Percentiles rank a stretch among this genome's conserved stretches.
Evolutionary conservation across 2,329 filamentous ascomycete species (phyloP).

Genomic region (Boeremia lycopersici): DNA sequence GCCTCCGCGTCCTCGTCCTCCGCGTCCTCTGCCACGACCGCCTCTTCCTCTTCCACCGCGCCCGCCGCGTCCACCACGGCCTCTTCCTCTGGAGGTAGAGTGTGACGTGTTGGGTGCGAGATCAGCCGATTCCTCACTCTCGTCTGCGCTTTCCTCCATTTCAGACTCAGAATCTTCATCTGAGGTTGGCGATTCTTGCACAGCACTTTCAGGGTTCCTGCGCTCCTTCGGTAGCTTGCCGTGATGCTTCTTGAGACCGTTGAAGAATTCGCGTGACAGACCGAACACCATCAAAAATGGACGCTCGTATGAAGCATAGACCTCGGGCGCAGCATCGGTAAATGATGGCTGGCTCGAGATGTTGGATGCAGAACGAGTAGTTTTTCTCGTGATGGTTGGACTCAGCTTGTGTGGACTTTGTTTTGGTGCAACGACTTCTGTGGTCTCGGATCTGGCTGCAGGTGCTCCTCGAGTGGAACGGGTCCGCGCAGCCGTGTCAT

Average conservation of each 20-base stretch:
- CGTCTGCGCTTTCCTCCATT: constrained; percentile 28
- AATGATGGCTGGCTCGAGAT: constrained; percentile 41
- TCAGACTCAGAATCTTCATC: constrained; percentile 28
- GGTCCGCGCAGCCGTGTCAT: constrained; percentile 42
- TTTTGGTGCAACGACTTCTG: constrained; percentile 33
- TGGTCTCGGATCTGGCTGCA: constrained; percentile 35
- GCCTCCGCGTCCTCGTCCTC: constrained; percentile 35
- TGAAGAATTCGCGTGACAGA: constrained; percentile 41
- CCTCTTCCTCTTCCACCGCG: constrained; percentile 38
- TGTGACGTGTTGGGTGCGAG: constrained; percentile 28
- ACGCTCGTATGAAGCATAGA: constrained; percentile 41
- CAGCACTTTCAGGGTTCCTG: constrained; percentile 21
- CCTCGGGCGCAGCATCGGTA: constrained; percentile 31
- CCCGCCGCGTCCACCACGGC: constrained; percentile 36
- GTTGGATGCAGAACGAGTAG: constrained; percentile 45
- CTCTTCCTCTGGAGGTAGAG: constrained; percentile 28
- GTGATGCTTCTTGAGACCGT: constrained; percentile 37
- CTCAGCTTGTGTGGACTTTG: constrained; percentile 33
- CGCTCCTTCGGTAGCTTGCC: constrained; percentile 35
- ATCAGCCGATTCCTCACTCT: constrained; percentile 32
- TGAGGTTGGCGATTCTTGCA: constrained; percentile 23
- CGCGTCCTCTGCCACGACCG: constrained; percentile 37
- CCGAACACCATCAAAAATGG: constrained; percentile 45
- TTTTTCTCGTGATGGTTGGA: constrained; percentile 38
- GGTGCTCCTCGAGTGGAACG: constrained; percentile 41